Evolutionary conservation across 345 rosid genomes (phyloP), one percentile per base, ranked within the genome.

Genomic region (Syzygium oleosum): DNA sequence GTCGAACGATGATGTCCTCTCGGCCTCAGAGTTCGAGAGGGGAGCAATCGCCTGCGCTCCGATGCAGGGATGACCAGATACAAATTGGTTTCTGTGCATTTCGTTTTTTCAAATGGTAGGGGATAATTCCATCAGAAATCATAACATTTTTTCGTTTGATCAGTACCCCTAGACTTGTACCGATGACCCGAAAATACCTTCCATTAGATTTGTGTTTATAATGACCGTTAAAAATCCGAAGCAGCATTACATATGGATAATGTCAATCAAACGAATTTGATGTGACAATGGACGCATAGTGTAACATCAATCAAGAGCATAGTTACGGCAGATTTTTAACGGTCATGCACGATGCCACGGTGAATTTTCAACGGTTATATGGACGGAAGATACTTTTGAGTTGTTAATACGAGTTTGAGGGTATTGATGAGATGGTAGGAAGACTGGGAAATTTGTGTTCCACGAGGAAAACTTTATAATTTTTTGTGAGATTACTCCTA

Each of bases 261-360:
- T 0, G 0, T 0, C 0, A 27, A 31, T 13, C 17, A 27, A 27
- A 59, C 16, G 0, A 5, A 59, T 27, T 59, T 27, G 27, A 59
- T 4, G 29, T 58, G 13, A 12, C 12, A 55, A 55, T 22, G 5
- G 12, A 0, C 0, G 0, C 13, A 56, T 0, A 1, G 0, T 10
- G 31, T 59, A 27, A 59, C 5, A 52, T 52, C 9, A 17, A 54
- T 2, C 3, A 17, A 19, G 56, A 52, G 5, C 2, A 0, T 2
- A 54, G 1, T 16, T 19, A 54, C 9, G 1, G 17, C 56, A 0
- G 5, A 54, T 17, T 17, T 1, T 54, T 54, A 17, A 54, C 6
- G 6, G 6, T 3, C 54, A 15, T 0, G 54, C 54, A 52, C 5
- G 19, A 5, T 52, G 6, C 19, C 54, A 4, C 7, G 2, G 4